Evolutionary conservation across 495 filamentous ascomycete genomes (phyloP).

Genomic region (Poronia punctata): DNA sequence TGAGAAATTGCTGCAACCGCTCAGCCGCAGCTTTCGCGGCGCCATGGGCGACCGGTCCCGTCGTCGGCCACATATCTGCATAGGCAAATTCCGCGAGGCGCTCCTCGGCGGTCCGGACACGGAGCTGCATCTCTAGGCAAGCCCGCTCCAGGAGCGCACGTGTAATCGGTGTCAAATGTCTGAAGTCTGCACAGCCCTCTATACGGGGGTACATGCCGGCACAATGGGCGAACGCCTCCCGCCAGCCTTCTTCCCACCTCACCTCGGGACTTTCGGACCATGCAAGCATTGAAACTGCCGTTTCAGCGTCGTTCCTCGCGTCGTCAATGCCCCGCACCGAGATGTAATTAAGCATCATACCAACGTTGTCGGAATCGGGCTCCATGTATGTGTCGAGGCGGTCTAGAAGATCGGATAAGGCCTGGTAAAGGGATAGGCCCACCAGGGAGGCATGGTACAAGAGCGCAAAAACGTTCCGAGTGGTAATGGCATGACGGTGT

Average conservation of each 20-base stretch:
- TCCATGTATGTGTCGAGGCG: conserved; percentile 49
- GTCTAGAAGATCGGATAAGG: conserved; percentile 49
- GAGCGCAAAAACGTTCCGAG: conserved; percentile 59
- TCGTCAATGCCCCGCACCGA: conserved; percentile 56
- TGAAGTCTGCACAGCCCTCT: conserved; percentile 50
- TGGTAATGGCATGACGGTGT: conserved; percentile 51
- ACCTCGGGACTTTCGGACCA: conserved; percentile 57
- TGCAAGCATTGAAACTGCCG: conserved; percentile 54
- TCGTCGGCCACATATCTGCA: conserved; percentile 52
- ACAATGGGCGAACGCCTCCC: conserved; percentile 61
- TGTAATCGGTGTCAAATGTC: conserved; percentile 52
- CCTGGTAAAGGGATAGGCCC: conserved; percentile 51
- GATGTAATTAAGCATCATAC: conserved; percentile 51
- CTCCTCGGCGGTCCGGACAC: conserved; percentile 53
- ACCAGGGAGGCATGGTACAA: conserved; percentile 50
- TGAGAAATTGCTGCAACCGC: conserved; percentile 49
- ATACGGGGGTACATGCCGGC: conserved; percentile 56
- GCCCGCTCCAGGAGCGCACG: conserved; percentile 57
- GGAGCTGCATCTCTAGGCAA: conserved; percentile 55
- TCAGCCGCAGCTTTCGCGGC: conserved; percentile 45
- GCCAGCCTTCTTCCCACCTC: conserved; percentile 58
- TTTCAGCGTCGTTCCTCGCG: conserved; percentile 53
- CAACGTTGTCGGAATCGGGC: conserved; percentile 36
- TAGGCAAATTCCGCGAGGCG: conserved; percentile 54
- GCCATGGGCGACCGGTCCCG: conserved; percentile 16